Evolutionary conservation across 2,329 filamentous ascomycete genomes (phyloP), one percentile per base, ranked within the genome.

Genomic region (Fusarium sp.): DNA sequence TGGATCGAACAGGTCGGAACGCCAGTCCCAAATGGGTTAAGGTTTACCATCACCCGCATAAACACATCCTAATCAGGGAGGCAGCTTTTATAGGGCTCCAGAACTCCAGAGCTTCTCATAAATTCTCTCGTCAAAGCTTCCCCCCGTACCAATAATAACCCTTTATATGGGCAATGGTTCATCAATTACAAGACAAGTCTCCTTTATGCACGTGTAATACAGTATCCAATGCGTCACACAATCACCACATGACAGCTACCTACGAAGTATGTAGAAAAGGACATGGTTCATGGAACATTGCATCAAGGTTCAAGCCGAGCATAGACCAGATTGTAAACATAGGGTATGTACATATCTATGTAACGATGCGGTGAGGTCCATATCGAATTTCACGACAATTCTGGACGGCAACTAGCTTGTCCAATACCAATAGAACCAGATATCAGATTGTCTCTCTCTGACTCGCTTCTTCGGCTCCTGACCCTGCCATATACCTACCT

Each of bases 41-140:
- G 34, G 59, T 28, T 43, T 41, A 4, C 39, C 30, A 53, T 49
- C 49, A 69, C 64, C 60, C 49, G 46, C 65, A 61, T 65, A 62
- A 62, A 28, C 52, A 50, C 44, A 58, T 62, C 59, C 67, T 48
- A 62, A 71, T 71, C 67, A 73, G 67, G 71, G 71, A 69, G 70
- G 45, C 31, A 60, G 54, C 16, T 31, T 41, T 53, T 25, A 18
- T 16, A 18, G 28, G 21, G 28, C 28, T 18, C 23, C n/a, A 18
- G 45, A 31, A 10, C 28, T 18, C 23, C n/a, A 18, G 45, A 31
- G 14, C 28, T 18, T 25, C 30, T 12, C 16, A n/a, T 23, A 11
- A 21, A 14, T 41, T 19, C 23, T 42, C 18, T 42, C 18, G 34
- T 51, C 30, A 51, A 25, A 51, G 21, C 31, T 26, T 51, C 21